Evolutionary conservation across 768 basidiomycete genomes (phyloP), one percentile per base, ranked within the genome.

Genomic region (Suillus variegatus): DNA sequence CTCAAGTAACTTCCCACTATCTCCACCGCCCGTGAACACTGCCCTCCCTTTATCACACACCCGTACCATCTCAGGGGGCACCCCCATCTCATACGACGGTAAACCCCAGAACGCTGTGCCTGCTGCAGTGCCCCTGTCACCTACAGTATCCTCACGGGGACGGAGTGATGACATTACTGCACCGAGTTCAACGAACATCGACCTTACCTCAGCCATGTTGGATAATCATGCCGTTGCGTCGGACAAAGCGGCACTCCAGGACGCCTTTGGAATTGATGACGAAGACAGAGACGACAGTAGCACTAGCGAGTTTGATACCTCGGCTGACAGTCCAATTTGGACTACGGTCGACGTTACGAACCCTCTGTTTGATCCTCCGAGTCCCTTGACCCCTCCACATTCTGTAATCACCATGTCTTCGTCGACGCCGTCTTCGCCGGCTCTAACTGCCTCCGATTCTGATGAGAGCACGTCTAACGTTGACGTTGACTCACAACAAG

Each of bases 21-120:
- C 25, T 28, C 25, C 40, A 43, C 22, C n/a, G 3, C 58, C 58
- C 25, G 22, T n/a, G 16, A 28, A 8, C 9, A 3, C 56, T 18
- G 25, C 44, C 36, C 47, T 69, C 10, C 65, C 73, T 46, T 66
- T 68, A 12, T 51, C 65, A n/a, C 40, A 56, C 36, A 32, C 61
- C 25, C 67, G 60, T 57, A 43, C 63, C 2, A 58, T 63, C 32
- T 44, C 64, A 18, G 64, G 16, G 20, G 43, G 40, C 32, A 41
- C 35, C 10, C 16, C 61, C n/a, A 60, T 63, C 52, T 32, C 58
- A 25, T 63, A 49, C 51, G 35, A 47, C 57, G 35, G 55, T 32
- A 64, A 52, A 28, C 35, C 62, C 5, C 60, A 64, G 40, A 51
- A 63, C 32, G 18, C 40, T 7, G 32, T 67, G 56, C 55, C 57